Evolutionary conservation across 192 early-diverging fungal genomes (phyloP), one percentile per base, ranked within the genome.

Genomic region (Haplosporangium gracile): DNA sequence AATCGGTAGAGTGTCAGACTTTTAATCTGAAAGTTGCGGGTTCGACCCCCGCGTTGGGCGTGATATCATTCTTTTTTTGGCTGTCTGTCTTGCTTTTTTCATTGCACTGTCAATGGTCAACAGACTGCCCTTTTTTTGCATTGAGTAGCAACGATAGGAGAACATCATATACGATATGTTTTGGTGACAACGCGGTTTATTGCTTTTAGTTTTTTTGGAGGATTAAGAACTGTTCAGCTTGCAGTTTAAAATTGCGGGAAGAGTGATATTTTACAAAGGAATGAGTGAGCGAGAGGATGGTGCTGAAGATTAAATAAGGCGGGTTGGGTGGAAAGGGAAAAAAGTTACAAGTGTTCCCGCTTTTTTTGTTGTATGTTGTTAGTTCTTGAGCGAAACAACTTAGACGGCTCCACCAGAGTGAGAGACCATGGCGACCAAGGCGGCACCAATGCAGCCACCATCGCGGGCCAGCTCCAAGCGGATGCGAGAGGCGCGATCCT

Each of bases 381-480:
- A 29, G 69, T 57, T 20, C 8, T 42, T 4, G 20, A 38, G 32
- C 26, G n/a, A 34, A 68, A 20, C 24, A 42, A n/a, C 60, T 80
- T 85, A 86, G 43, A 86, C 84, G 32, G 84, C 84, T 74, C 84
- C 84, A 47, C 84, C 84, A 68, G 72, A 78, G 51, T 86, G 79
- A 53, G 84, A 88, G 60, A 93, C 80, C 92, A 93, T 93, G 63
- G 96, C 96, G 80, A 93, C 92, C 74, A 96, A 90, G 24, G 95
- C 95, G 73, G 94, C 96, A 71, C 96, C 96, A 26, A 96, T 92
- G 80, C 94, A 93, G 43, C 94, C 94, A 76, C 96, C 96, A 77
- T 96, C 97, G 88, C 91, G 93, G 83, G 92, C 95, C 83, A 94
- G 89, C 84, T 90, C 92, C 43, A 95, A 89, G 76, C 90, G 95